A percentile compares a stretch with the other conserved stretches of the same genome.
These are phyloP conservation scores for Coleophoma cylindrospora DNA, from an alignment of 2,329 filamentous ascomycete genomes.

Conservation along the genomic window DNA sequence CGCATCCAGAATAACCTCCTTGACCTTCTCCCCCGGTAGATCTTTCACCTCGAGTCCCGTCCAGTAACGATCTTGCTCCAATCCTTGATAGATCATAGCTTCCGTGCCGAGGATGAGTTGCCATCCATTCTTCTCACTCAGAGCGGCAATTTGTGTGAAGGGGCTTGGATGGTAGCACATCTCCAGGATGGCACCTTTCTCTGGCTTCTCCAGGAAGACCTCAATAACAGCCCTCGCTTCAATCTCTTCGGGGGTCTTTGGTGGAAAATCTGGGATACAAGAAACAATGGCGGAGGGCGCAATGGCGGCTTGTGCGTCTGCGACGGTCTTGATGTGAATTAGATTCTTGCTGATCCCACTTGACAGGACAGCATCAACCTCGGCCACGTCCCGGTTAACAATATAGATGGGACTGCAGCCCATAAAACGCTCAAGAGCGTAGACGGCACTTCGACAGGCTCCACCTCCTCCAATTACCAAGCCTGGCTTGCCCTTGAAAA, in stretches of 20 bases:
- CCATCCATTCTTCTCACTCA: constrained; percentile 12
- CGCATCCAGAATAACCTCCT: constrained; percentile 12
- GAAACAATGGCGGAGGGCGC: constrained; percentile 12
- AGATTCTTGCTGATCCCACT: constrained; percentile 12
- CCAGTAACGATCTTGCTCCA: constrained; percentile 17
- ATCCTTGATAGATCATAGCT: constrained; percentile 20
- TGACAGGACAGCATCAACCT: constrained; percentile 12
- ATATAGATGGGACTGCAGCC: constrained; percentile 13
- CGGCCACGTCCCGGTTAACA: constrained; percentile 12
- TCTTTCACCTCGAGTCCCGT: constrained; percentile 11
- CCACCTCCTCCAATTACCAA: constrained; percentile 63
- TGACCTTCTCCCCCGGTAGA: constrained; percentile 12
- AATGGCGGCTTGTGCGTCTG: constrained; percentile 7
- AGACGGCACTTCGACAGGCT: constrained; percentile 68
- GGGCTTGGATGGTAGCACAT: constrained; percentile 20
- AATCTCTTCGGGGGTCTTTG: constrained; percentile 12
- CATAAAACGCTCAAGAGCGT: constrained; percentile 39
- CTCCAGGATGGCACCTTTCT: constrained; percentile 17
- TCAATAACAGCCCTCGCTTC: constrained; percentile 14
- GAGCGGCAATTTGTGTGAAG: constrained; percentile 12
- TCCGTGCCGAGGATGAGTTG: constrained; percentile 17
- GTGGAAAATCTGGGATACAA: constrained; percentile 16
- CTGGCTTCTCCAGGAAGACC: constrained; percentile 11
- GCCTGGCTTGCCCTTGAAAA: constrained; percentile 44
- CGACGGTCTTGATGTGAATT: constrained; percentile 12